A percentile compares a stretch with the other conserved stretches of the same genome.
phyloP scores from a whole-genome alignment of 179 eudicot species.

The Pouteria campechiana region DNA sequence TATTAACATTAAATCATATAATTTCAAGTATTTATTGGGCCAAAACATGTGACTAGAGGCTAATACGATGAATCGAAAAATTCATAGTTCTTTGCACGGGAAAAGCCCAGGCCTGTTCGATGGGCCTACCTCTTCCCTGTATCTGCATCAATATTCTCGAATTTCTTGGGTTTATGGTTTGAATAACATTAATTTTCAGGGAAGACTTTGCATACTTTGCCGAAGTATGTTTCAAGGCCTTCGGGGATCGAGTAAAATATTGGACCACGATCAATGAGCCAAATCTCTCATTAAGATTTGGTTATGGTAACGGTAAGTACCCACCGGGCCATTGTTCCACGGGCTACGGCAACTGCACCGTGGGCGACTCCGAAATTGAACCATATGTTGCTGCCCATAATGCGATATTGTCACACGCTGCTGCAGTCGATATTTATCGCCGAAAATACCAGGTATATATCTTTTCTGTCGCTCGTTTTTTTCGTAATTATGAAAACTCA shows the following conservation, averaged over 20 bases:
- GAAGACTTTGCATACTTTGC: constrained; percentile 61
- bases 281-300: constrained; percentile 26
- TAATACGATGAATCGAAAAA: too few relatives aligned
- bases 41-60: too few relatives aligned
- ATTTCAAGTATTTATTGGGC: too few relatives aligned
- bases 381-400: constrained; percentile 68
- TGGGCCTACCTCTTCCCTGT: too few relatives aligned
- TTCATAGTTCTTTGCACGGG: too few relatives aligned
- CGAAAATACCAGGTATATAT: constrained; percentile 45
- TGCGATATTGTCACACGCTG: constrained; percentile 56
- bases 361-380: constrained; percentile 59
- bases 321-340: constrained; percentile 71
- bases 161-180: too few relatives aligned
- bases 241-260: constrained; percentile 68
- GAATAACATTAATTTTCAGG: constrained; percentile 28
- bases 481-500: too few relatives aligned
- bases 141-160: too few relatives aligned
- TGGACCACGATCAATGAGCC: constrained; percentile 84
- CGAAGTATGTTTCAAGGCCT: constrained; percentile 45
- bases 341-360: constrained; percentile 59
- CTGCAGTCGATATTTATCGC: constrained; percentile 40
- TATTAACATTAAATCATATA: too few relatives aligned
- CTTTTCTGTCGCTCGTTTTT: too few relatives aligned
- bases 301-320: constrained; percentile 33
- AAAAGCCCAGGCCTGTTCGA: too few relatives aligned